Base-by-base conservation (phyloP, 2,329 filamentous ascomycete genomes). In the Colletotrichum incanum region DNA sequence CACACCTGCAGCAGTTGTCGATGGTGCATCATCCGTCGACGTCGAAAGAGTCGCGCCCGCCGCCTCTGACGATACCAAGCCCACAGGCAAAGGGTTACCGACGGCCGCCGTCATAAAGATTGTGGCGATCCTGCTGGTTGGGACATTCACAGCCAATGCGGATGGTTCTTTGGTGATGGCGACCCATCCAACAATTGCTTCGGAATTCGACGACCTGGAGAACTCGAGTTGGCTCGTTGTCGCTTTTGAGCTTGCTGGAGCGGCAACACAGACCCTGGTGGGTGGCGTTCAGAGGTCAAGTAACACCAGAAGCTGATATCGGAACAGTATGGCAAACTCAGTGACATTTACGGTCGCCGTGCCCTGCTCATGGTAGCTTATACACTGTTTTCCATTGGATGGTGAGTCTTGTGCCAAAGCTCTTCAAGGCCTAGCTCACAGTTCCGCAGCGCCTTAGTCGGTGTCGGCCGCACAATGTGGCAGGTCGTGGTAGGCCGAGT, bases 141-240 rank as follows among this genome's bases (percentile, higher is more conserved):
- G 80, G 14, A 89, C 92, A 18, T 93, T 94, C 75, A 88, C 93
- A 16, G 87, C 88, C 8, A 91, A 91, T 66, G 87, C 89, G 20
- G 93, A 94, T 76, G 81, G 83, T 0, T 91, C 90, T 1, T 82
- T 94, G 0, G 86, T 94, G 0, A 82, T 94, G 41, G 92, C 93
- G 0, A 93, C 92, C 0, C 90, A 92, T 70, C 87, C 88, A 0
- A 84, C 83, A 4, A 90, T 92, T 64, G 87, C 89, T 0, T 92
- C 90, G 12, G 87, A 91, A 65, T 92, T 92, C 75, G 82, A 87
- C 65, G 84, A 85, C 43, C 77, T 92, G 5, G 85, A 84, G 20
- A 85, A 88, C 63, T 90, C 89, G 4, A 89, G 86, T 71, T 90
- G 90, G 80, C 60, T 82, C 0, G 78, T 81, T 14, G 78, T 79